Evolutionary conservation across 805 yeast species (phyloP), one percentile per base, ranked within the genome.

Genomic region (Myxozyma udenii): DNA sequence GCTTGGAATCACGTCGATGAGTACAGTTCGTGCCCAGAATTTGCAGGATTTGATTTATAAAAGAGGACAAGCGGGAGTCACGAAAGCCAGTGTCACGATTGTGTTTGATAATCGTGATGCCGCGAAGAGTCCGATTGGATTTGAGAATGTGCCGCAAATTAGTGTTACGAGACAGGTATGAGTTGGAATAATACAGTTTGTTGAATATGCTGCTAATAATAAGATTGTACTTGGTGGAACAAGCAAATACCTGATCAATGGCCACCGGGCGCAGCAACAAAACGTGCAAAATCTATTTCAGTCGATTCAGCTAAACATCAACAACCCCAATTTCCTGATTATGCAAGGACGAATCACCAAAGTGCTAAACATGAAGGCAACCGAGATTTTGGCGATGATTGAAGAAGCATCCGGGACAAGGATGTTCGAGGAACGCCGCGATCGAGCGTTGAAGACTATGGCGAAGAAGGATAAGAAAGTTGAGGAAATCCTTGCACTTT

Each of bases 261-360:
- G 98, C 30, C 96, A 89, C 68, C 81, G 95, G 57, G 97, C 97
- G 0, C 96, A 90, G 63, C 98, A 90, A 65, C 93, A 85, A 61
- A 85, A 93, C 9, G 96, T 93, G 1, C 76, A 89, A 50, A 90
- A 85, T 62, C 71, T 95, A 46, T 90, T 95, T 67, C 98, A 91
- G 68, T 84, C 95, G 16, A 96, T 95, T 21, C 98, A 93, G 70
- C 77, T 93, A 57, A 93, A 93, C 66, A 91, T 93, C 68, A 93
- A 93, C 68, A 93, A 91, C 66, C 98, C 99, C 28, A 93, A 93
- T 67, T 93, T 93, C 70, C 76, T 93, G 62, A 93, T 93, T 64
- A 93, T 95, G 98, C 99, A 93, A 71, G 99, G 99, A 54, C 87
- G 89, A 66, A 93, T 95, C 71, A 95, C 98, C 30, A 91, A 93